Percentiles rank a stretch among this genome's conserved stretches.
Evolutionary conservation across 2,329 filamentous ascomycete species (phyloP).

Genomic region (Apiospora hydei): DNA sequence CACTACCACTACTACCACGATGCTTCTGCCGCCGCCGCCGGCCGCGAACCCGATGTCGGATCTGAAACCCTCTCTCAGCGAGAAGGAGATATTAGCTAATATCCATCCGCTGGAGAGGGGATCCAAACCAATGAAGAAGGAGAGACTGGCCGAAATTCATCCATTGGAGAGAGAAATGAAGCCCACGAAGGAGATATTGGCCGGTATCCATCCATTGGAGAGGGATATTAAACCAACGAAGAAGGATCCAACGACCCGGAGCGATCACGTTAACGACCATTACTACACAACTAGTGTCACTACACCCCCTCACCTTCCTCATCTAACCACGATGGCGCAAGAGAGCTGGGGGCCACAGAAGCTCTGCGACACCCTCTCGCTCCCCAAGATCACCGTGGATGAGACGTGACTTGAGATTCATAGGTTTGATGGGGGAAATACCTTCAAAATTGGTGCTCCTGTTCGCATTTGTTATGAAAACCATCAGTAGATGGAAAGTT

Average conservation of each 20-base stretch:
- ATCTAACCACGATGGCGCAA: background rate
- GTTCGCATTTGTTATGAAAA: background rate
- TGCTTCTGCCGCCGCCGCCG: background rate
- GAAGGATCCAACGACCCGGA: background rate
- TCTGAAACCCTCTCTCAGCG: background rate
- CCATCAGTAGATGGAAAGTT: background rate
- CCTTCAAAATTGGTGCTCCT: background rate
- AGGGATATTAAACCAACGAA: background rate
- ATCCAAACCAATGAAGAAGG: background rate
- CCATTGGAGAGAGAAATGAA: background rate
- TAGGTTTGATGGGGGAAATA: background rate
- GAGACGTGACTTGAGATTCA: background rate
- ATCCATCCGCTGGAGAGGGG: background rate
- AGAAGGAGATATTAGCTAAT: background rate
- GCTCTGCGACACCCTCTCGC: background rate
- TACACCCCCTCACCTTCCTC: constrained; percentile 3
- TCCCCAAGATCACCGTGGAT: constrained; percentile 4
- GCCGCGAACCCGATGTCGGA: background rate
- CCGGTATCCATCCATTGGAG: background rate
- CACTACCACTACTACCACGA: background rate
- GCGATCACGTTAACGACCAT: background rate
- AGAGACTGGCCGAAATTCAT: background rate
- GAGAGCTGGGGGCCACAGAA: constrained; percentile 16
- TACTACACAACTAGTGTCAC: background rate
- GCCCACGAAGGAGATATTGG: background rate